Base-by-base conservation (phyloP, 176 grass and related monocot genomes). In the Triticum urartu region DNA sequence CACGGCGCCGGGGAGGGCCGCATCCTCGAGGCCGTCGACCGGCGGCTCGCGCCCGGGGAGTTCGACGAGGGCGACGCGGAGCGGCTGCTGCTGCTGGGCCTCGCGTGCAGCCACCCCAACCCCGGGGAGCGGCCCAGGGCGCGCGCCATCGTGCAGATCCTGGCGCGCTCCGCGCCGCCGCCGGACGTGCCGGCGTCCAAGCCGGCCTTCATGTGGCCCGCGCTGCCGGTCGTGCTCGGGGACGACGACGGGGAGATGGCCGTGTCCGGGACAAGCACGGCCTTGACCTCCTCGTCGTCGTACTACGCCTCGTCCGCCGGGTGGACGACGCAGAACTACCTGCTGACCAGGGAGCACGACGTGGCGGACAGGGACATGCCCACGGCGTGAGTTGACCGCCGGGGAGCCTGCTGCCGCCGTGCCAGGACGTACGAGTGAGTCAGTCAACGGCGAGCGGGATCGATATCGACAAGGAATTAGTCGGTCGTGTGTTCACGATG, bases 31-130 rank as follows among this genome's bases (percentile, higher is more conserved):
- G 88, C 93, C 25, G 90, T 98, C 3, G 96, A 98, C 84, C 15
- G 24, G 28, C 21, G 86, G 28, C 88, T 94, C 4, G 70, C 5
- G 2, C 50, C 3, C 2, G 86, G 75, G 1, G 74, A 84, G 38
- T 95, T 84, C 82, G 88, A 90, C 35, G 81, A 20, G 14, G 84
- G 5, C 5, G 90, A 98, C 43, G 93, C 90, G 20, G 88, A 84
- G 66, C 84, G 93, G 69, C 88, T 98, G 69, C 87, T 98, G 50
- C 92, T 93, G 25, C 92, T 98, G 64, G 96, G 90, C 5, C 90
- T 98, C 5, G 92, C 94, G 48, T 98, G 96, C 88, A 95, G 88
- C 88, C 93, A 94, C 59, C 96, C 96, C 1, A 92, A 83, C 86
- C 92, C 96, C 9, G 38, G 75, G 43, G 85, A 91, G 75, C 92